Evolutionary conservation across 108 stramenopile genomes (phyloP), one percentile per base, ranked within the genome.

Genomic region (Fragilaria radians): DNA sequence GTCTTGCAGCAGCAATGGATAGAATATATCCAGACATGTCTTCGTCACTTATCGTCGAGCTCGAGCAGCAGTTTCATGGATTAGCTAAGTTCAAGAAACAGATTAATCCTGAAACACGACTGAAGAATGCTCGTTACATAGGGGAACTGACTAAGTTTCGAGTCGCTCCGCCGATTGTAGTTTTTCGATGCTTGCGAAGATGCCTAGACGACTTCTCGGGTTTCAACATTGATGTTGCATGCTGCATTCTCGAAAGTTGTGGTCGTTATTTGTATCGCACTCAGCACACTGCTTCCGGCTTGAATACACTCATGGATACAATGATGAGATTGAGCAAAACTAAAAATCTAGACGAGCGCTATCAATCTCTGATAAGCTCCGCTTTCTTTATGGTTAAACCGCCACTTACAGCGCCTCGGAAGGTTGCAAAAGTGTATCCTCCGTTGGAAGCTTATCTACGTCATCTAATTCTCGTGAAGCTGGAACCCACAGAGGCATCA

Each of bases 61-160:
- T 95, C 45, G 83, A 88, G 52, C 78, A 86, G 46, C 89, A 95
- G 57, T 83, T 95, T 57, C 86, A 91, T 64, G 90, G 88, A 19
- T 86, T 86, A 59, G 82, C 90, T 2, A 75, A 79, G 48, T 84
- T 74, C 72, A 91, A 92, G 72, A 87, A 88, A 66, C 81, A 91
- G 59, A 74, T 81, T 65, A 81, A 82, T 53, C 51, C 93, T 24
- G 95, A 96, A 59, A 79, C 77, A 52, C 81, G 92, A 9, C 55
- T 92, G 54, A 65, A 76, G 27, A 96, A 89, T 48, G 91, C 82
- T 17, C 70, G 93, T 27, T 96, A 83, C 68, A 78, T 96, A 33
- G 86, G 91, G 7, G 97, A 98, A 67, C 71, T 98, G 5, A 93
- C 93, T 22, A 98, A 96, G 60, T 98, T 98, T 61, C 74, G 84